Percentiles rank a stretch among this genome's conserved stretches.
These are phyloP conservation scores for Ogataea paraovalis DNA, from an alignment of 805 yeast genomes.

Conservation along the genomic window DNA sequence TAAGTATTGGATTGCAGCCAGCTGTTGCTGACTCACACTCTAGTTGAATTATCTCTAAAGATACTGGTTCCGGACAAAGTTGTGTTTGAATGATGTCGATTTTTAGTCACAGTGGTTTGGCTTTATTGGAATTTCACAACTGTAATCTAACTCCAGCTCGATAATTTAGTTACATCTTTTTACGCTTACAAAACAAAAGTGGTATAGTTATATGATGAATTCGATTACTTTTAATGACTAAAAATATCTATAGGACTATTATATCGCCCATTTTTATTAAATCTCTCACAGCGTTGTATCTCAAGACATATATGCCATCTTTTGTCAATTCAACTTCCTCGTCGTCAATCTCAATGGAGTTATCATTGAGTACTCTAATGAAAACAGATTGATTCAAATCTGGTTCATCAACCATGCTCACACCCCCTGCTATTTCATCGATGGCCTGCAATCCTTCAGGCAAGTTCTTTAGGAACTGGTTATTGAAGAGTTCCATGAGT, in stretches of 20 bases:
- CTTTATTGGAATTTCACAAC: too few relatives aligned
- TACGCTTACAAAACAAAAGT: too few relatives aligned
- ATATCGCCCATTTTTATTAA: constrained; percentile 39
- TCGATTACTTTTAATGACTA: background rate
- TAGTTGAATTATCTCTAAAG: too few relatives aligned
- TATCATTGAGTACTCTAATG: constrained; percentile 45
- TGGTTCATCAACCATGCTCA: constrained; percentile 78
- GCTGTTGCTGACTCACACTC: too few relatives aligned
- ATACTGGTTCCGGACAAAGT: too few relatives aligned
- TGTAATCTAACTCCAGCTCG: too few relatives aligned
- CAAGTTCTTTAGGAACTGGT: constrained; percentile 59
- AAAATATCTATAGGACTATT: constrained; percentile 33
- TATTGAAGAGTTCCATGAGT: constrained; percentile 59
- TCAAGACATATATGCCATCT: constrained; percentile 72
- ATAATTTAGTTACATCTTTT: too few relatives aligned
- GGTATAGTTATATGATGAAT: background rate
- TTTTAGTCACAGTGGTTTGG: too few relatives aligned
- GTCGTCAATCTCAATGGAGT: constrained; percentile 40
- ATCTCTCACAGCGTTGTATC: constrained; percentile 52
- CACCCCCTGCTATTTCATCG: constrained; percentile 67
- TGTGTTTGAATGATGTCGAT: too few relatives aligned
- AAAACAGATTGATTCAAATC: constrained; percentile 76
- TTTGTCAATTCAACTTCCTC: constrained; percentile 54
- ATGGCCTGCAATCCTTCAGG: constrained; percentile 69
- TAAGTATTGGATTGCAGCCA: too few relatives aligned